Conservation (phyloP, 306 rosid genomes). For the Oemleria cerasiformis region DNA sequence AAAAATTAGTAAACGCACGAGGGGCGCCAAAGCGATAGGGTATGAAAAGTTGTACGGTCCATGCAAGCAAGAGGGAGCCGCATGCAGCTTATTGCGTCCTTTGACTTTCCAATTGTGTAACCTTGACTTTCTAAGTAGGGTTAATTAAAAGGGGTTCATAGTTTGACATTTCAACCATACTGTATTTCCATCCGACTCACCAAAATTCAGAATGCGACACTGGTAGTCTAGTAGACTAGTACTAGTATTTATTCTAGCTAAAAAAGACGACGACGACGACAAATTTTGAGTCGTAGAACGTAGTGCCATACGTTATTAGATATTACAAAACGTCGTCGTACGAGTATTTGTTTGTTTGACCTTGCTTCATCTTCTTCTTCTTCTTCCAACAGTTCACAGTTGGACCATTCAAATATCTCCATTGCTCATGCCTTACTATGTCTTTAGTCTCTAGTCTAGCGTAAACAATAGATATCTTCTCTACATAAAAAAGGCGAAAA, state of each 20-base stretch:
- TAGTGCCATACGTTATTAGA: too few relatives aligned
- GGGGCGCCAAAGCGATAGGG: background rate
- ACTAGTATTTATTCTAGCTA: too few relatives aligned
- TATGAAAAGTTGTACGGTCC: conserved; percentile 12
- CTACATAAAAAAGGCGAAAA: too few relatives aligned
- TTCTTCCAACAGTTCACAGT: background rate
- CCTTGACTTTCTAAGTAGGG: background rate
- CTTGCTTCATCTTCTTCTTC: background rate
- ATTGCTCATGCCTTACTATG: background rate
- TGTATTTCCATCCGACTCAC: background rate
- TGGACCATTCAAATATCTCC: background rate
- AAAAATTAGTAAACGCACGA: background rate
- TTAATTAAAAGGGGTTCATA: too few relatives aligned
- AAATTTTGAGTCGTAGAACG: too few relatives aligned
- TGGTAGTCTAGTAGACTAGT: background rate
- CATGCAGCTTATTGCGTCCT: background rate
- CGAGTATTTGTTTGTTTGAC: too few relatives aligned
- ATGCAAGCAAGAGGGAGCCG: background rate
- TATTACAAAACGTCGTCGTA: background rate
- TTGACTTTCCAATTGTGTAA: background rate
- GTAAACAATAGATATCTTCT: background rate
- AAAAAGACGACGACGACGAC: too few relatives aligned
- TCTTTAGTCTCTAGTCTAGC: background rate
- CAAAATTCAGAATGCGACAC: background rate
- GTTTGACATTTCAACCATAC: conserved; percentile 1